Evolutionary conservation across 495 filamentous ascomycete species (phyloP).

Genomic region (Pyrenopolyporus hunteri): DNA sequence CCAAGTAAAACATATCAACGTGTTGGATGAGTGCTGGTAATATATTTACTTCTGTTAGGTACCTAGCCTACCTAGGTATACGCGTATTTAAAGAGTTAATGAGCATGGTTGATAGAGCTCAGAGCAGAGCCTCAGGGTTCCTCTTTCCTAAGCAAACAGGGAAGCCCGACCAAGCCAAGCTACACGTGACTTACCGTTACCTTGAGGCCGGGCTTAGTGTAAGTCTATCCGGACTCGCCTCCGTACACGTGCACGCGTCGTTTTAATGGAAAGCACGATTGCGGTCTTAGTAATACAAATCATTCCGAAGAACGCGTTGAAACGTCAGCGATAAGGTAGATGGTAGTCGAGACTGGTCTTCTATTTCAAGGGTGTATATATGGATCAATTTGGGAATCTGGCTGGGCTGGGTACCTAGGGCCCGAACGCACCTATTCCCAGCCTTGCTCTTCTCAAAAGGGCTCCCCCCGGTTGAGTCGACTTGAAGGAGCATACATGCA

Average conservation of each 20-base stretch:
- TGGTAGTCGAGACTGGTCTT: constrained; percentile 35
- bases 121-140: background rate
- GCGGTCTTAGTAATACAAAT: too few species aligned
- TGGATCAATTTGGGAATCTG: constrained; percentile 37
- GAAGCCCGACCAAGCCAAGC: background rate
- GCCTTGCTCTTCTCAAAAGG: constrained; percentile 2
- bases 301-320: too few species aligned
- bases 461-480: background rate
- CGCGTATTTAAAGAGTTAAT: background rate
- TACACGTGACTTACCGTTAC: background rate
- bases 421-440: background rate
- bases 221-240: too few species aligned
- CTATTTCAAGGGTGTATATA: constrained; percentile 30
- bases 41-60: too few species aligned
- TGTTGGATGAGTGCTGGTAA: too few species aligned
- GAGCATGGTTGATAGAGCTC: background rate
- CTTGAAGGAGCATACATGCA: background rate
- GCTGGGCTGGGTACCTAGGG: background rate
- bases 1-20: too few species aligned
- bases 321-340: too few species aligned
- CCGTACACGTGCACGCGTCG: too few species aligned
- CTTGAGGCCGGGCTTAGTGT: background rate
- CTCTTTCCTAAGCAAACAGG: background rate
- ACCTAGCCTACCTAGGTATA: too few species aligned
- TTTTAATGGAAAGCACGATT: too few species aligned